Conservation (phyloP, 202 grass and related monocot species). For the Digitaria exilis region DNA sequence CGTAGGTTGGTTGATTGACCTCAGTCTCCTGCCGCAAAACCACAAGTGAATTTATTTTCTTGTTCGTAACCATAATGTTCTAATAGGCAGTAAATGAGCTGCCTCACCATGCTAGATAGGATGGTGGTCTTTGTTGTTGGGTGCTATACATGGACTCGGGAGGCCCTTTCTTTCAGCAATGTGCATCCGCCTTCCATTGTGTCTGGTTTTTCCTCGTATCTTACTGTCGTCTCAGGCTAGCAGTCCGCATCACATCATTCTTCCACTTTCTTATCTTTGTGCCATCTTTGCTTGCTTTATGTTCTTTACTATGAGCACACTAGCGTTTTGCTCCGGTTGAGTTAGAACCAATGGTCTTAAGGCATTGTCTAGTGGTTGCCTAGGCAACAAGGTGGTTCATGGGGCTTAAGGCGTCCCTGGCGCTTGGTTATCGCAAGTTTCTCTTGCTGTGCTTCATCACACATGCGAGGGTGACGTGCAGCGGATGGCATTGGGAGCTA, state of each 20-base stretch:
- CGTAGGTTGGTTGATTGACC: background rate
- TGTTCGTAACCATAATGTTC: background rate
- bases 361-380: background rate
- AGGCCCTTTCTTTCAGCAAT: background rate
- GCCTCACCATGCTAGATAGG: background rate
- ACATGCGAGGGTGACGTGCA: background rate
- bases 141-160: background rate
- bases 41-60: constrained; percentile 14
- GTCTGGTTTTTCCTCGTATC: background rate
- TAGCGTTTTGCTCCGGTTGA: background rate
- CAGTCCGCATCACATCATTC: background rate
- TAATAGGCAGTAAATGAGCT: no score
- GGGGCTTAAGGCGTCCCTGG: background rate
- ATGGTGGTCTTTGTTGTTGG: background rate
- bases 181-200: background rate
- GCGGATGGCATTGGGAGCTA: background rate
- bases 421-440: no score
- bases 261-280: background rate
- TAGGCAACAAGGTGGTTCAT: background rate
- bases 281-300: background rate
- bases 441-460: background rate
- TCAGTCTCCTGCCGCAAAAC: background rate
- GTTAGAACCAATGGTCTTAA: background rate
- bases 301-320: background rate
- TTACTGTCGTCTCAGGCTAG: background rate